phyloP scores from a whole-genome alignment of 129 eudicot species.

The Tanacetum coccineum region DNA sequence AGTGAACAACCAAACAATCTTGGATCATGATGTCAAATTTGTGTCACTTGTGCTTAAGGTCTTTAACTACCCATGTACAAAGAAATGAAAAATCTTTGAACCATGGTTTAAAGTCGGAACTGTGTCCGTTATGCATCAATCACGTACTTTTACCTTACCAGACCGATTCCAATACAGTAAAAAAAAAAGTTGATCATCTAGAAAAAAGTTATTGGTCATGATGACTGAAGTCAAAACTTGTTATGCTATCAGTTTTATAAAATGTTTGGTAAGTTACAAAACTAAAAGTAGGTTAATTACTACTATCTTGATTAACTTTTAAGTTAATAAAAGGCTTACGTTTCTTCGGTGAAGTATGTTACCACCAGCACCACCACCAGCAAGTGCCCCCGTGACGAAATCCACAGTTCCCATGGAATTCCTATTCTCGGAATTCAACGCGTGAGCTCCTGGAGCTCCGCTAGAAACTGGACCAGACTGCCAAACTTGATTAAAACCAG shows the following conservation, averaged over 20 bases:
- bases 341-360: slow-evolving; percentile 52
- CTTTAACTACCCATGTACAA: background rate
- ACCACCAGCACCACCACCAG: slow-evolving; percentile 39
- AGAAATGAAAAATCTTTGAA: background rate
- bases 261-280: too few relatives aligned
- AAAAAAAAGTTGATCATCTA: background rate
- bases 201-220: background rate
- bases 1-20: background rate
- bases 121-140: background rate
- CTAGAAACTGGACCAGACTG: slow-evolving; percentile 54
- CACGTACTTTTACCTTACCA: background rate
- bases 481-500: slow-evolving; percentile 82
- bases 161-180: background rate
- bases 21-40: background rate
- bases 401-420: slow-evolving; percentile 52
- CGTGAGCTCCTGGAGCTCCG: slow-evolving; percentile 40
- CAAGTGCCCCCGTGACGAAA: slow-evolving; percentile 46
- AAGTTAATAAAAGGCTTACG: slow-evolving; percentile 36
- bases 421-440: slow-evolving; percentile 25
- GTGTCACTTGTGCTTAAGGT: background rate
- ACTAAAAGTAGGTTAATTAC: too few relatives aligned
- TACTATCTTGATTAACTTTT: too few relatives aligned
- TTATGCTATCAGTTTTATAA: too few relatives aligned
- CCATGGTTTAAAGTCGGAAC: background rate
- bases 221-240: too few relatives aligned